Conservation (phyloP, 345 rosid species). For the Eucalyptus curtisii region DNA sequence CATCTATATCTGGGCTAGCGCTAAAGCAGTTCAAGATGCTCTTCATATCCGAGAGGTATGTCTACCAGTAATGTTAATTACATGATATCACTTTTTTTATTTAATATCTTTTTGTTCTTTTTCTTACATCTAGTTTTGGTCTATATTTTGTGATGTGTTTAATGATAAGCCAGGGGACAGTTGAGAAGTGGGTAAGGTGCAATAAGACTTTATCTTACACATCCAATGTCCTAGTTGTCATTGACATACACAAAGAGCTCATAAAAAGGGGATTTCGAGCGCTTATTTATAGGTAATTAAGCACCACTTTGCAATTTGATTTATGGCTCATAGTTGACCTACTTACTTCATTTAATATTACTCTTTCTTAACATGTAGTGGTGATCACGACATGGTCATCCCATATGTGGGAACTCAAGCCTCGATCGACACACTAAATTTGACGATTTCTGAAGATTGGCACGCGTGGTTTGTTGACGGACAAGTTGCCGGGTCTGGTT, state of each 20-base stretch:
- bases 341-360: neutral
- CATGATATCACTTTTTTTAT: too few relatives aligned
- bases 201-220: neutral
- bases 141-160: neutral
- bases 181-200: neutral
- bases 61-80: too few relatives aligned
- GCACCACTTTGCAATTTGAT: neutral
- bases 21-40: constrained; percentile 10
- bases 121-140: neutral
- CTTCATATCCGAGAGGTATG: constrained; percentile 15
- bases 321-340: neutral
- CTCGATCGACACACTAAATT: neutral
- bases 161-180: neutral
- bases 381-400: neutral
- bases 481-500: neutral
- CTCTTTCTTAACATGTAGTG: neutral
- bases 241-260: neutral
- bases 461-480: neutral
- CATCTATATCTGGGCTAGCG: constrained; percentile 10
- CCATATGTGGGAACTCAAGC: neutral
- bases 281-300: neutral
- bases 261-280: neutral
- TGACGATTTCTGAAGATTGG: neutral
- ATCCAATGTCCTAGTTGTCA: neutral
- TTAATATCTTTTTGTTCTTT: neutral